Percentiles rank a stretch among this genome's conserved stretches.
Conservation (phyloP, 2,329 filamentous ascomycete genomes). For the Sporothrix brasiliensis region DNA sequence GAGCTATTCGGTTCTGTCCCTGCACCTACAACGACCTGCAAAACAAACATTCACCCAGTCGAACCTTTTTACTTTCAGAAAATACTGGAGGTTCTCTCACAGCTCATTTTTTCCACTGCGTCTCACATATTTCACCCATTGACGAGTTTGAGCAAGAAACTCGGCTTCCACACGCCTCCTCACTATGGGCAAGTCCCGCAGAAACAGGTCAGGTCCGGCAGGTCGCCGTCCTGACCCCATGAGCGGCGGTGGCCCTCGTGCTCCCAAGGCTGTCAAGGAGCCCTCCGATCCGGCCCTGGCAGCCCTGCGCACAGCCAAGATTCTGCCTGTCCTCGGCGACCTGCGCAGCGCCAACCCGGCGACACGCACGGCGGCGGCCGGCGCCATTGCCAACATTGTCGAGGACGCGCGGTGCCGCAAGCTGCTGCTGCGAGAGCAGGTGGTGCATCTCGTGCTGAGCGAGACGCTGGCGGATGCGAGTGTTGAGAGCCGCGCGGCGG, state of each 20-base stretch:
- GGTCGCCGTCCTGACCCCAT: slow-evolving; percentile 58
- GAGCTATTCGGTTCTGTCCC: not conserved
- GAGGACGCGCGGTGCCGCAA: slow-evolving; percentile 65
- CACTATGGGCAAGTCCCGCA: slow-evolving; percentile 60
- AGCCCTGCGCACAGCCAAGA: slow-evolving; percentile 63
- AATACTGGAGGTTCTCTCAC: not conserved
- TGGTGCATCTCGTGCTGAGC: slow-evolving; percentile 64
- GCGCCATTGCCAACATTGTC: slow-evolving; percentile 63
- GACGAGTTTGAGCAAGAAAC: no score
- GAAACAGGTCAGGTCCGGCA: slow-evolving; percentile 51
- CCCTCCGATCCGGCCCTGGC: slow-evolving; percentile 66
- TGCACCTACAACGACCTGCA: not conserved
- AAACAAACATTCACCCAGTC: not conserved
- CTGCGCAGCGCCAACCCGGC: slow-evolving; percentile 62
- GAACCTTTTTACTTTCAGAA: not conserved
- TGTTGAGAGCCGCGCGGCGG: slow-evolving; percentile 65
- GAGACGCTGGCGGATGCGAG: slow-evolving; percentile 66
- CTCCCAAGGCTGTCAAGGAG: slow-evolving; percentile 59
- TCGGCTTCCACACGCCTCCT: not conserved
- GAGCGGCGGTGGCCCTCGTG: slow-evolving; percentile 15
- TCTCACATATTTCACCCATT: not conserved
- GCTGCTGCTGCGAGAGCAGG: slow-evolving; percentile 65
- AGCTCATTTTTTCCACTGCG: not conserved
- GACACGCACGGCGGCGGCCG: slow-evolving; percentile 61
- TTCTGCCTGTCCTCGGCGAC: slow-evolving; percentile 64